Evolutionary conservation across 352 stramenopile species (phyloP), one percentile per base, ranked within the genome.

Genomic region (Globisporangium canariense): DNA sequence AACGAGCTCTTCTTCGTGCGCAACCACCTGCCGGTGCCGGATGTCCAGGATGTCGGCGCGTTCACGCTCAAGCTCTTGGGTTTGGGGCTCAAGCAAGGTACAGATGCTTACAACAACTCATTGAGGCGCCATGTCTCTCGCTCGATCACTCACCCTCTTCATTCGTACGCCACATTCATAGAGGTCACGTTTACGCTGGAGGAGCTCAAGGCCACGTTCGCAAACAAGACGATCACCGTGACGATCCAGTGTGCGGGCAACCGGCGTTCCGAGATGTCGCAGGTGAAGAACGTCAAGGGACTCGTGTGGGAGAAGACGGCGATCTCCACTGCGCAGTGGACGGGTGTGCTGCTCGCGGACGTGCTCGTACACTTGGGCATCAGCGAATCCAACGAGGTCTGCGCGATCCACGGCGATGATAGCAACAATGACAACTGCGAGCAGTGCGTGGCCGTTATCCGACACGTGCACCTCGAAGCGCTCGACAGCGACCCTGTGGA

Each of bases 1-100:
- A 96, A 94, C 63, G 88, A 97, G 8, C 73, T 99, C n/a, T 99
- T 98, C 79, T 99, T 99, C 70, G 97, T 99, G 68, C 81, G 97
- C 8, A 98, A 99, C 81, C 97, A 99, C 75, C 86, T 99, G 64
- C 97, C 97, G 1, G 97, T 99, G 2, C 97, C 97, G 0, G 71
- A 97, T 8, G 72, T 95, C 28, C 74, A 93, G 22, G 62, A 63
- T 41, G 53, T 68, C 8, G 73, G 89, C 8, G 71, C 70, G 5
- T 93, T 81, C 66, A 76, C 67, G 3, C 62, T 97, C 43, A 89
- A 88, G 57, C 77, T 96, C 56, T 65, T 75, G 1, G 87, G 86
- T 28, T 49, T 90, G 7, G 86, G 86, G 1, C 40, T 93, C 8
- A 53, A 67, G 1, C 79, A 79, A 41, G 76, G 65, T 58, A 50